Evolutionary conservation across 768 basidiomycete species (phyloP).

Genomic region (Clitopilus hobsonii): DNA sequence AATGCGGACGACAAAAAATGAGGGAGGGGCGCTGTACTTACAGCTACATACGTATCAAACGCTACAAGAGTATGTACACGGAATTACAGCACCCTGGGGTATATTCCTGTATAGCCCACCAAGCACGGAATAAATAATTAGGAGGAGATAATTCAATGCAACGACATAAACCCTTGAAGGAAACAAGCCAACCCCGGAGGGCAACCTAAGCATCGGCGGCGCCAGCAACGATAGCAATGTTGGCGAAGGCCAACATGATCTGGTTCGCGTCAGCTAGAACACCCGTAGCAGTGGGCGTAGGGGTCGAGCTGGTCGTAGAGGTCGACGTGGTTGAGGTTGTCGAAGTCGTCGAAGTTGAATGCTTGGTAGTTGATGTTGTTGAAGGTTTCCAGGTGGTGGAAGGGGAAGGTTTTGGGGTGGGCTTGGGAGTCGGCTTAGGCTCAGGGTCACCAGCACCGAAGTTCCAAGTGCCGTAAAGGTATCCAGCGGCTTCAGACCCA

Average conservation of each 20-base stretch:
- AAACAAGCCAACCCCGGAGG: neutral
- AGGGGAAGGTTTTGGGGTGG: constrained; percentile 17
- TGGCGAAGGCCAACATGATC: constrained; percentile 10
- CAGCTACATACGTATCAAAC: neutral
- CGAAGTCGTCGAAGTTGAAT: neutral
- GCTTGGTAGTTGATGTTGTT: constrained; percentile 11
- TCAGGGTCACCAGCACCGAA: constrained; percentile 19
- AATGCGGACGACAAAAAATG: neutral
- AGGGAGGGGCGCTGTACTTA: neutral
- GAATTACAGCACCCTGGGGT: constrained; percentile 1
- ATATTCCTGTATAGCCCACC: constrained; percentile 2
- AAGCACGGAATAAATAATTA: neutral
- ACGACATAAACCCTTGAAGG: neutral
- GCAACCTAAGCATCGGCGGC: neutral
- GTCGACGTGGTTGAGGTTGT: constrained; percentile 12
- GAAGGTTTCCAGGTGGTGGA: constrained; percentile 15
- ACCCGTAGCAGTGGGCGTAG: constrained; percentile 9
- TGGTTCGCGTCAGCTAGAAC: constrained; percentile 10
- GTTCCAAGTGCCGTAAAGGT: constrained; percentile 43
- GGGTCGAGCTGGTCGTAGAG: constrained; percentile 5
- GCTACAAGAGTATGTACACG: neutral
- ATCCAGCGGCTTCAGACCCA: constrained; percentile 30
- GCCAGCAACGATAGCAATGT: constrained; percentile 9
- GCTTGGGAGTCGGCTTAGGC: constrained; percentile 12
- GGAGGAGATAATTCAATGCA: too few species aligned